Evolutionary conservation across 345 rosid species (phyloP).

Genomic region (Dimocarpus longan): DNA sequence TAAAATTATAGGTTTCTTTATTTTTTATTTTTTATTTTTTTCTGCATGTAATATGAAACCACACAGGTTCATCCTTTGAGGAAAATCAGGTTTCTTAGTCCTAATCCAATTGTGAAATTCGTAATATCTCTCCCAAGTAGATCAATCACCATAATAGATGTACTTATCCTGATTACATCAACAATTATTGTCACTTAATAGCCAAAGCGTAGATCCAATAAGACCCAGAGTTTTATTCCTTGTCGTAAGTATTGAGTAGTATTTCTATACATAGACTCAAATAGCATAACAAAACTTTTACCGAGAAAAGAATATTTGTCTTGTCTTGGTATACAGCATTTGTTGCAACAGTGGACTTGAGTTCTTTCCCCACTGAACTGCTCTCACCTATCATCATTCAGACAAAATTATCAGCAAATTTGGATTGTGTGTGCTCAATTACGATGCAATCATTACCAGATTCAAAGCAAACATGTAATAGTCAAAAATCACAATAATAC

Average conservation of each 20-base stretch:
- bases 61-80: not conserved
- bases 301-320: constrained; percentile 96
- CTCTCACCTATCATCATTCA: constrained; percentile 78
- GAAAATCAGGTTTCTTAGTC: not conserved
- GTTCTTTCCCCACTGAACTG: constrained; percentile 91
- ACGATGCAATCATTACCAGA: not conserved
- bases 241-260: not conserved
- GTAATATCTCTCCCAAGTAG: not conserved
- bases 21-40: too few species aligned
- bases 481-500: not conserved
- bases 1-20: too few species aligned
- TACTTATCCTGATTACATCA: not conserved
- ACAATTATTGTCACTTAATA: not conserved
- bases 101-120: not conserved
- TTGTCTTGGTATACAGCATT: constrained; percentile 99
- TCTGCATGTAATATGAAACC: not conserved
- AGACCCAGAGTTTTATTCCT: not conserved
- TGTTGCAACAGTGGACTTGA: constrained; percentile 61
- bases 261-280: constrained; percentile 21
- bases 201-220: not conserved
- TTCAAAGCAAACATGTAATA: constrained; percentile 4
- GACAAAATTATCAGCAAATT: constrained; percentile 26
- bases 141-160: not conserved
- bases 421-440: not conserved
- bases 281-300: constrained; percentile 35